Evolutionary conservation across 257 asterid species (phyloP), one percentile per base, ranked within the genome.

Genomic region (Scutellaria barbata): DNA sequence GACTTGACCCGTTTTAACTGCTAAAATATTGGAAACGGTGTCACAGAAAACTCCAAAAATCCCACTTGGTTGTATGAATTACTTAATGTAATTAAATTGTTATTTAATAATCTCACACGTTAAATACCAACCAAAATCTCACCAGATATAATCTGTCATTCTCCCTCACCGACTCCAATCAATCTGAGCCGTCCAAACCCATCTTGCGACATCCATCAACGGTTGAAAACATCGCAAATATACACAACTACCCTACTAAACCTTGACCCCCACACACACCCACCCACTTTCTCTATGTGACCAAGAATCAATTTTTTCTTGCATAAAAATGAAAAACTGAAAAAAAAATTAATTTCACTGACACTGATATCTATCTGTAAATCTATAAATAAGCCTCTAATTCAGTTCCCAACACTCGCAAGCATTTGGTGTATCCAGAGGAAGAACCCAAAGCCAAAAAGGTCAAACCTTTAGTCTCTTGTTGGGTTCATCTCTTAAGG

Each of bases 371-470:
- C 35, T 30, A 30, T 39, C 25, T 42, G 47, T 47, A 47, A 13
- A 40, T 76, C 81, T 80, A 76, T 80, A 80, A 80, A 75, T 80
- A 80, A 47, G 8, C 70, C 80, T 64, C 79, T 37, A 1, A 4
- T 54, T 72, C 57, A 12, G 10, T 67, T 25, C 25, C 63, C 25
- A 14, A 54, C 2, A 60, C 81, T 72, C 22, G 81, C 81, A 76
- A 54, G 66, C 67, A 66, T 39, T 76, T 72, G 78, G 25, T 22
- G 25, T 22, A 22, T 22, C 25, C 25, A 22, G 25, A 51, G 57
- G 37, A 66, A 54, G 68, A 43, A 55, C n/a, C 72, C 62, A 43
- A 45, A 54, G 51, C 76, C 55, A 56, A 42, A 50, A 76, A 62
- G 50, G 35, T 25, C 30, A 8, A 17, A 47, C 37, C 69, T 13